Evolutionary conservation across 257 asterid genomes (phyloP).

Genomic region (Solanum chaucha): DNA sequence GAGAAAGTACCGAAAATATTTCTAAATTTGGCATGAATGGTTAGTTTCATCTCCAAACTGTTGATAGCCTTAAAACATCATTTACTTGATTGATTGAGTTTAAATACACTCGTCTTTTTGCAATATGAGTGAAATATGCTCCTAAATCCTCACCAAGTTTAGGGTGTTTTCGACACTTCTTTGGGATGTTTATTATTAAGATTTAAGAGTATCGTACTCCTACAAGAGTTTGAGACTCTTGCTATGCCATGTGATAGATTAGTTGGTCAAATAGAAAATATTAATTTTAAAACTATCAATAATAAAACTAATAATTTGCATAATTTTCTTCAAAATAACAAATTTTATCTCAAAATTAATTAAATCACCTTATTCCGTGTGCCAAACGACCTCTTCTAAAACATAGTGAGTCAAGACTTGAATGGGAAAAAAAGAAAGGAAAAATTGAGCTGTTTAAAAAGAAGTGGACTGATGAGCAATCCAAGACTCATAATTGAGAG

Average conservation of each 20-base stretch:
- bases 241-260: background rate
- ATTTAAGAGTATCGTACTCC: background rate
- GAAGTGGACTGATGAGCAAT: background rate
- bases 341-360: no score
- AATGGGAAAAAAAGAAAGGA: background rate
- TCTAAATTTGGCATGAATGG: no score
- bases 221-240: no score
- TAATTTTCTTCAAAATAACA: no score
- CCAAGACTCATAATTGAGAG: background rate
- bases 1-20: no score
- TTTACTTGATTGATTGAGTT: no score
- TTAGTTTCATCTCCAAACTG: background rate
- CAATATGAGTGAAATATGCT: no score
- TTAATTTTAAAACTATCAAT: no score
- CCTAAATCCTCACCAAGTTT: no score
- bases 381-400: background rate
- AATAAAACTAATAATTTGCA: accelerated
- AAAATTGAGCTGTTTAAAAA: background rate
- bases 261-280: background rate
- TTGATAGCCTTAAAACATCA: accelerated
- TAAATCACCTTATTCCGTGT: background rate
- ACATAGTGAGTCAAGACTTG: background rate
- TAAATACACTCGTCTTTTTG: no score
- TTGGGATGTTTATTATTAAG: no score
- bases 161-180: no score